These are phyloP conservation scores for Pseudogymnoascus sp. DNA, from an alignment of 2,329 filamentous ascomycete genomes.

Conservation along the genomic window DNA sequence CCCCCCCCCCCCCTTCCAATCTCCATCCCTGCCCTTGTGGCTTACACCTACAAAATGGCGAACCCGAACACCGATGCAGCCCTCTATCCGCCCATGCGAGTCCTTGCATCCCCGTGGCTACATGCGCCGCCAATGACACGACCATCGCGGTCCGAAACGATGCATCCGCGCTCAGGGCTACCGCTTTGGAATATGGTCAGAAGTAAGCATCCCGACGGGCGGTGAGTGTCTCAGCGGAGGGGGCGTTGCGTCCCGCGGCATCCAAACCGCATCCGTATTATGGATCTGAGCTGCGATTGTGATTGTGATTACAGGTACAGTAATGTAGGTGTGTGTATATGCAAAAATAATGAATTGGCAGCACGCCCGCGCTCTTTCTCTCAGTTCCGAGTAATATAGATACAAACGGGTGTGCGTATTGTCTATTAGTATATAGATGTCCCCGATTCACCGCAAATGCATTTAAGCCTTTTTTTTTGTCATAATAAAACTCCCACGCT, in stretches of 20 bases:
- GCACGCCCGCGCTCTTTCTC: neutral
- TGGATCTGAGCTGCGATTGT: neutral
- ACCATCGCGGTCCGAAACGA: neutral
- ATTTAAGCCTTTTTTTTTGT: constrained; percentile 5
- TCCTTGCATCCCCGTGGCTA: neutral
- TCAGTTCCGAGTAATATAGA: neutral
- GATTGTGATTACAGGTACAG: neutral
- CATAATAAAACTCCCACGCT: constrained; percentile 8
- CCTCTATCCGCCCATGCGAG: neutral
- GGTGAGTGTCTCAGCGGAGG: neutral
- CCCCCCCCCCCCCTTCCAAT: neutral
- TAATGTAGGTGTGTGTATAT: neutral
- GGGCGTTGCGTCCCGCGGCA: neutral
- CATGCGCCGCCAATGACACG: neutral
- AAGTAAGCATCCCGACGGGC: neutral
- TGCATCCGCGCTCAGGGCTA: constrained; percentile 1
- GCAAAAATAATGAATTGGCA: neutral
- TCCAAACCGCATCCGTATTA: neutral
- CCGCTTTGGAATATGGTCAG: neutral
- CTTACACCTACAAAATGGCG: neutral
- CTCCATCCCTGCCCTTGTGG: neutral
- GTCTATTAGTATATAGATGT: constrained; percentile 8
- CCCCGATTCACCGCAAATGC: constrained; percentile 4
- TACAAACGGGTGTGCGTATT: constrained; percentile 6
- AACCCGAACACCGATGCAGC: neutral